Base-by-base conservation (phyloP, 768 basidiomycete species). In the Mycena venus region DNA sequence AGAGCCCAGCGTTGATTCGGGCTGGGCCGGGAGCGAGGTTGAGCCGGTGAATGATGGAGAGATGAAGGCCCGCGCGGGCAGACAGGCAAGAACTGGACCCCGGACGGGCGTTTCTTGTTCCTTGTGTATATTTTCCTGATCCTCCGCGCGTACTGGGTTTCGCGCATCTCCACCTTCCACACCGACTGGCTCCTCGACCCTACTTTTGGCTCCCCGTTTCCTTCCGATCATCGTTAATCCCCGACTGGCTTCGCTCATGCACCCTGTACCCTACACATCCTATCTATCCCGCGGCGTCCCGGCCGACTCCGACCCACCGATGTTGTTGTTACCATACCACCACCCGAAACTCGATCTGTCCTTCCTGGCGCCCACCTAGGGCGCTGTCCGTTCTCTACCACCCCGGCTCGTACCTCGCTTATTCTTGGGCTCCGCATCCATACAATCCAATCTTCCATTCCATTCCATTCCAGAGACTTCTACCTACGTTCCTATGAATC, bases 1-100 rank as follows among this genome's bases (percentile, higher is more conserved):
- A 21, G 55, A 29, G 55, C 47, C 29, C 55, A 25, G 29, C 31
- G 55, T 32, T 68, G 66, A 68, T 68, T 34, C 23, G 66, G 38
- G 66, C 66, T 10, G 66, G 66, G 38, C 53, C 36, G 21, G 66
- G 55, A 2, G 66, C 66, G 55, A 36, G 66, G 25, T 23, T 68
- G 21, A 59, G 66, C 32, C 21, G 55, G 27, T 59, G 40, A 38
- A 34, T 27, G 19, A 31, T 31, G 53, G 29, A 40, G 60, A 62
- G 32, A 62, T 42, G 38, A 62, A 62, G 58, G 31, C 36, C 7
- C 32, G 29, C n/a, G 32, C 29, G 47, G 42, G 47, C 63, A 44
- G 63, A 47, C 47, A 60, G 59, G 59, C 36, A 25, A 10, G 31
- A 59, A n/a, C n/a, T n/a, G n/a, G n/a, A 49, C 47, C 47, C 19